Evolutionary conservation across 2,329 filamentous ascomycete genomes (phyloP), one percentile per base, ranked within the genome.

Genomic region (Aspergillus spinulosporus): DNA sequence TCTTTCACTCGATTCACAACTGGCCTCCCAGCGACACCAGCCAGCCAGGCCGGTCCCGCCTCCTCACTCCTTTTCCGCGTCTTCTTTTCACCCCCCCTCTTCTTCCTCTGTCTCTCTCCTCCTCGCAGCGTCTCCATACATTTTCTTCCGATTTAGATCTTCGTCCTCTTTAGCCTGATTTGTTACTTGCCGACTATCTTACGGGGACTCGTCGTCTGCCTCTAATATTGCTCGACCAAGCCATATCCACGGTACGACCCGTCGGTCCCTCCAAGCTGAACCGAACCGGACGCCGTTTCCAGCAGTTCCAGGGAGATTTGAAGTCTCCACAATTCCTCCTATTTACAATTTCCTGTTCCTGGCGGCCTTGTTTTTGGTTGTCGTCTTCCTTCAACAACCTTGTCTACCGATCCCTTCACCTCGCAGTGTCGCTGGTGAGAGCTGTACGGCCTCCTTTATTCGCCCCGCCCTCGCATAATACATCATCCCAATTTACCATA

Each of bases 271-370:
- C 39, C n/a, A 44, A 46, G 32, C 42, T 45, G 48, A 60, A 63
- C 63, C 59, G 53, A 49, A 31, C 52, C 47, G 58, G 57, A 54
- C 59, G 51, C 57, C 55, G 49, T 53, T 49, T 53, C 14, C 11
- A 57, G 40, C 29, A 45, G 44, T 36, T 31, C 40, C 45, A 43
- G 48, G 51, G 56, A 44, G 44, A 55, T 28, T 36, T 9, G 49
- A 44, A 37, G 46, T 57, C 59, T 57, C 66, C 64, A 63, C 62
- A 58, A 59, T 58, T 60, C 58, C 59, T 58, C 52, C 59, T 71
- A 66, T 72, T 72, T 68, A 70, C 68, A 66, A 67, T 63, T 70
- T 67, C 66, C 70, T 68, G 50, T 62, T 70, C 69, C 66, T 55
- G 68, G 66, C 56, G 48, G 42, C 59, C 42, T 52, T 51, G 14